Evolutionary conservation across 2,329 filamentous ascomycete species (phyloP).

Genomic region (Drechslerella coelobrocha): DNA sequence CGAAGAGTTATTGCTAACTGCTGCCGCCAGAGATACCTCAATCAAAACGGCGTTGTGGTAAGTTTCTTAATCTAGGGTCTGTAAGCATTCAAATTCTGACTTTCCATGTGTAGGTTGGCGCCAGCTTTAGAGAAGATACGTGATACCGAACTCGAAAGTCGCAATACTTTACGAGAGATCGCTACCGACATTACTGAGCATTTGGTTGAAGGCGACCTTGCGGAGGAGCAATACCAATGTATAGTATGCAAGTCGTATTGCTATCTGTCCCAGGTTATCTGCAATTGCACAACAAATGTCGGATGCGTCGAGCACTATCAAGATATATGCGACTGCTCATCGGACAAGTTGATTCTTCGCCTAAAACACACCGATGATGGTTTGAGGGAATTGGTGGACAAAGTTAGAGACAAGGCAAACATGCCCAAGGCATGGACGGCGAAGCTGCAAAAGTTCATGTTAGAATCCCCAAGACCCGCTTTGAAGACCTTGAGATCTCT

Average conservation of each 20-base stretch:
- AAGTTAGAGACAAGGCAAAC: conserved; percentile 82
- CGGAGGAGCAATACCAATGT: conserved; percentile 93
- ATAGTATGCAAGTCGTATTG: conserved; percentile 89
- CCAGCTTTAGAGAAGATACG: conserved; percentile 82
- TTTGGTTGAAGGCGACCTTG: conserved; percentile 71
- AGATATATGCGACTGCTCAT: conserved; percentile 55
- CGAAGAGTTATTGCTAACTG: conserved; percentile 90
- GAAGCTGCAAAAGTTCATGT: conserved; percentile 83
- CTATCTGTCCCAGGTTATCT: conserved; percentile 89
- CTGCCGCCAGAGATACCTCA: conserved; percentile 76
- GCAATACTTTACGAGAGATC: conserved; percentile 69
- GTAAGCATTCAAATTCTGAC: background rate
- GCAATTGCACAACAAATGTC: conserved; percentile 78
- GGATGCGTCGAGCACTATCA: conserved; percentile 78
- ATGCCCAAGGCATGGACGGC: conserved; percentile 88
- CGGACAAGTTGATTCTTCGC: conserved; percentile 64
- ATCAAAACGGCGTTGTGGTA: conserved; percentile 89
- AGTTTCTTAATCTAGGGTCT: conserved; percentile 5
- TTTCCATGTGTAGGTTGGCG: conserved; percentile 65
- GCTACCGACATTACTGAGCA: conserved; percentile 52
- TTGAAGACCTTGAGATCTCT: conserved; percentile 84
- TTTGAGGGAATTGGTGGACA: conserved; percentile 72
- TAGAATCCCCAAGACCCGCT: conserved; percentile 81
- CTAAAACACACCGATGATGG: conserved; percentile 78
- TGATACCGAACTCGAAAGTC: conserved; percentile 72